Evolutionary conservation across 75 land plant species (phyloP), one percentile per base, ranked within the genome.

Genomic region (Pinus tabuliformis): DNA sequence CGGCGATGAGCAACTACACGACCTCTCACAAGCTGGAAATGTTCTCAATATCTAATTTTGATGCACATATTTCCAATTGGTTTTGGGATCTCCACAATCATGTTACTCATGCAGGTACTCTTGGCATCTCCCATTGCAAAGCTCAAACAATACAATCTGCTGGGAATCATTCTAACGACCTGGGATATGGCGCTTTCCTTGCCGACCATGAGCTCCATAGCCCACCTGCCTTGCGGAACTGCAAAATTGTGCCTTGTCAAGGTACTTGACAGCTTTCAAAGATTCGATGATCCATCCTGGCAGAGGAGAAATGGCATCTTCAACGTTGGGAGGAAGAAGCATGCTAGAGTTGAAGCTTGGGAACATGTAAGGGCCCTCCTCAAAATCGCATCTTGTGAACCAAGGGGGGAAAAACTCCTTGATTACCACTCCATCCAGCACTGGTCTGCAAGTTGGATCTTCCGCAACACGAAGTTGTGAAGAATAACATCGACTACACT

Each of bases 391-490:
- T 49, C 9, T 49, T 49, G 52, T 49, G 52, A 49, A 49, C 52
- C 52, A 1, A 49, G 91, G 91, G 24, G 89, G 84, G 22, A 72
- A 76, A 14, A 89, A 57, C 3, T 75, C 57, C 62, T 89, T 91
- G 65, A 91, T 86, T 63, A 87, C 93, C 24, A 91, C 87, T 24
- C 82, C 93, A 62, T 91, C 93, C 21, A 91, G 22, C 5, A 91
- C 83, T 21, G 93, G 91, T 5, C 93, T 91, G 73, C 93, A 91
- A 58, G 93, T 82, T 56, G 93, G 93, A 76, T 91, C 86, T 28
- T 91, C 93, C 42, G 87, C 89, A 7, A 81, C 76, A 0, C 91
- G 37, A 82, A 72, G 59, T 91, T 91, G 76, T 85, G 81, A 78
- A 91, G 83, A 4, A 39, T 80, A 22, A 91, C 76, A 13, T 74